A percentile compares a stretch with the other conserved stretches of the same genome.
phyloP scores from a whole-genome alignment of 2,329 filamentous ascomycete genomes.

The Fusarium xyrophilum region DNA sequence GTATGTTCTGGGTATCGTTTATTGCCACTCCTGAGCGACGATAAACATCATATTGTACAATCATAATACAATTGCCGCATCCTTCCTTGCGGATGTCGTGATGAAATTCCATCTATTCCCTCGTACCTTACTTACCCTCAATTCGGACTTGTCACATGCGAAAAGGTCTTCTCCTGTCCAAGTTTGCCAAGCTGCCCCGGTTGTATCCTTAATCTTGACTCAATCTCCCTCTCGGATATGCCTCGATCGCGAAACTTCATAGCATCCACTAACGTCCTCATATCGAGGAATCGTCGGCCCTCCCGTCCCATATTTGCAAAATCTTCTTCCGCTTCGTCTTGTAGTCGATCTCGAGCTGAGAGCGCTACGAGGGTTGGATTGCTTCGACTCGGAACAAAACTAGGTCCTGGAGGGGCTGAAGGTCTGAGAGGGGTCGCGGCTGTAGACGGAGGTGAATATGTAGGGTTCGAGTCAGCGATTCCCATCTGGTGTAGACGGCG shows the following conservation, averaged over 20 bases:
- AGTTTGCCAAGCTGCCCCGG: constrained; percentile 54
- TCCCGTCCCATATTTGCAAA: constrained; percentile 49
- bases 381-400: constrained; percentile 43
- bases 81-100: constrained; percentile 2
- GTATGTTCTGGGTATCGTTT: constrained; percentile 24
- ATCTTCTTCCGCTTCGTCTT: constrained; percentile 54
- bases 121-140: constrained; percentile 4
- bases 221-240: constrained; percentile 50
- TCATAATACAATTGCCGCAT: constrained; percentile 18
- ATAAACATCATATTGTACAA: constrained; percentile 25
- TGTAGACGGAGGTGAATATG: constrained; percentile 60
- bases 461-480: constrained; percentile 61
- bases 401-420: constrained; percentile 35
- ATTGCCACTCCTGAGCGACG: constrained; percentile 15
- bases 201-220: constrained; percentile 54
- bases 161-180: constrained; percentile 51
- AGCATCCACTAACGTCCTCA: constrained; percentile 55
- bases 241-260: constrained; percentile 55
- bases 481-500: constrained; percentile 62
- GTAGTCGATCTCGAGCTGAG: constrained; percentile 54
- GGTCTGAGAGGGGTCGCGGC: constrained; percentile 40
- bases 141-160: constrained; percentile 45
- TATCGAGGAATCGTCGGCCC: constrained; percentile 56
- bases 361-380: constrained; percentile 59
- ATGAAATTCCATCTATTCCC: not conserved